Conservation (phyloP, 2,329 filamentous ascomycete species). For the Verticillium isaacii region DNA sequence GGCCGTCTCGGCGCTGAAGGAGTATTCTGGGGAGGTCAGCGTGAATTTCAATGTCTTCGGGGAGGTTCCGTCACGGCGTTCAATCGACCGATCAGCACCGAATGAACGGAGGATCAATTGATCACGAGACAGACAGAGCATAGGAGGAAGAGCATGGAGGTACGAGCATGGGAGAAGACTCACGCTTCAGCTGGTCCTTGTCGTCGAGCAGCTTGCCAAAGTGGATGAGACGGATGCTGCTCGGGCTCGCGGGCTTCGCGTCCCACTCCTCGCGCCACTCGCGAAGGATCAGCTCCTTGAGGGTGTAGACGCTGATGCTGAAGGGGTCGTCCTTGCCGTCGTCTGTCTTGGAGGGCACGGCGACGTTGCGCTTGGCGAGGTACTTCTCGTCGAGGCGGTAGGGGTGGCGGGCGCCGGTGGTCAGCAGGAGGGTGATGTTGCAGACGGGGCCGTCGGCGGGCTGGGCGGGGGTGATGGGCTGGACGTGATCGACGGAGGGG, state of each 20-base stretch:
- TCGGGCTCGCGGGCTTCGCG: constrained; percentile 76
- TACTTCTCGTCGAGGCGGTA: constrained; percentile 89
- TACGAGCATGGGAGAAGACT: constrained; percentile 19
- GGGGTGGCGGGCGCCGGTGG: constrained; percentile 76
- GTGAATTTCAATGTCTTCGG: neutral
- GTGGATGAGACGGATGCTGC: constrained; percentile 84
- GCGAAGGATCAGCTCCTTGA: constrained; percentile 89
- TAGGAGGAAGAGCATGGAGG: too few relatives aligned
- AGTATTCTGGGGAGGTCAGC: constrained; percentile 56
- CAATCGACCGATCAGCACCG: neutral
- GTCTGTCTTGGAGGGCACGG: constrained; percentile 61
- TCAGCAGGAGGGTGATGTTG: constrained; percentile 78
- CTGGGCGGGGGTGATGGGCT: constrained; percentile 22
- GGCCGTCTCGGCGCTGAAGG: constrained; percentile 66
- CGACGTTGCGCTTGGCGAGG: constrained; percentile 73
- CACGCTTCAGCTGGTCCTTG: constrained; percentile 80
- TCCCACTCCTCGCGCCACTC: constrained; percentile 96
- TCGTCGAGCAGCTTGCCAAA: constrained; percentile 90
- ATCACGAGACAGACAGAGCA: too few relatives aligned
- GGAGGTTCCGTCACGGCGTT: neutral
- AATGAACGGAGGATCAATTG: too few relatives aligned
- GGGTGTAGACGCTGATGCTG: constrained; percentile 85
- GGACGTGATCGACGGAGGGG: constrained; percentile 36
- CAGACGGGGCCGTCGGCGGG: constrained; percentile 42
- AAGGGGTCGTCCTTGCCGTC: constrained; percentile 68